Evolutionary conservation across 306 rosid species (phyloP), one percentile per base, ranked within the genome.

Genomic region (Acacia acuminata): DNA sequence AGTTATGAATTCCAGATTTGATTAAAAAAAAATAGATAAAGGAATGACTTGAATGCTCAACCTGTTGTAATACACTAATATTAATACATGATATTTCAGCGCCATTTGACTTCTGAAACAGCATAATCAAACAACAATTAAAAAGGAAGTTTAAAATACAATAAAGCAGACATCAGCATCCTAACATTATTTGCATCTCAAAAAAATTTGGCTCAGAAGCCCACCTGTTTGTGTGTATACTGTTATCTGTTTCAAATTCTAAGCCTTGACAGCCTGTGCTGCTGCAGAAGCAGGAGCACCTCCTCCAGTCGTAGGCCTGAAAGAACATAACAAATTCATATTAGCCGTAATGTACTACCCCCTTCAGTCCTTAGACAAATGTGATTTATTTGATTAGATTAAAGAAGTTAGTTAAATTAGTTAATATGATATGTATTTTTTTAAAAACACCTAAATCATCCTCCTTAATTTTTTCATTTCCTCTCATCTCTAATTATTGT

Each of bases 251-350:
- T 79, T 80, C 25, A 47, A 22, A 34, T 70, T 88, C 84, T 61
- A 86, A 10, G 58, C 48, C 55, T 82, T 81, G 5, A 77, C 69
- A 42, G 30, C 67, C 27, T 55, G 65, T 3, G 86, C 75, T 0
- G 88, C 80, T 0, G 90, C 80, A 13, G 89, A 76, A 24, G 86
- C 76, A 66, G 78, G 65, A 77, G 67, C 85, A 71, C 82, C 66
- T 82, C 94, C 94, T 14, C 97, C 97, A 7, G 92, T 81, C 27
- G 97, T 93, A 73, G 97, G 95, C 89, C 97, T 91, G 36, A 58
- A 86, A 75, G 55, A 50, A 30, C 14, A 47, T 72, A 25, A 16
- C 22, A 50, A 15, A 30, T 30, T 30, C 69, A 63, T 30, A 64
- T 30, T 64, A 13, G 14, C 2, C 3, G 69, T 12, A 63, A 4